Conservation (phyloP, 257 asterid species). For the Euphrasia confusa region DNA sequence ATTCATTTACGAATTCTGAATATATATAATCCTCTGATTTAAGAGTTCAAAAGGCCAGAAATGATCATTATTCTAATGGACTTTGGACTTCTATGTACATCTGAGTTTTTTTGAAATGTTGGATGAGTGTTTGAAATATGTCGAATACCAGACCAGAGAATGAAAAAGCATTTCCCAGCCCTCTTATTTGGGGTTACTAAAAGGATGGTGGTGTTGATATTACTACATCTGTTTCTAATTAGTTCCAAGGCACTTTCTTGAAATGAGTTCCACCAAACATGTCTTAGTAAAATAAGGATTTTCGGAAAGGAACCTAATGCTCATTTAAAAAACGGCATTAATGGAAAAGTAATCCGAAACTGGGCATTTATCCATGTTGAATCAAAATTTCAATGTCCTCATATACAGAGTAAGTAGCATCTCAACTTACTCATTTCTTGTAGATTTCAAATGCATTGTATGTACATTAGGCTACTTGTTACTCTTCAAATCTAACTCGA, state of each 20-base stretch:
- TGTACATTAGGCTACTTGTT: background rate
- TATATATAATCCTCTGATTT: slow-evolving; percentile 12
- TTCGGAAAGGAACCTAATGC: background rate
- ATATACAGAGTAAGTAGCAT: background rate
- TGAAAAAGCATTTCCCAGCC: background rate
- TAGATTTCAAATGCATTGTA: background rate
- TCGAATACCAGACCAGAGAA: background rate
- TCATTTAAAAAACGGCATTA: too few species aligned
- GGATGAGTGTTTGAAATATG: background rate
- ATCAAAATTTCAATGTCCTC: background rate
- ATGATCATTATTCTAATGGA: background rate
- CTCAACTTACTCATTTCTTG: background rate
- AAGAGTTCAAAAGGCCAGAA: slow-evolving; percentile 14
- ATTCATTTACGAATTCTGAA: slow-evolving; percentile 11
- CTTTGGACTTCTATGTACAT: background rate
- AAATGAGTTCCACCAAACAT: background rate
- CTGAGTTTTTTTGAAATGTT: background rate
- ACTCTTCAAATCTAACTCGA: background rate
- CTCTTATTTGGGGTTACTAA: background rate
- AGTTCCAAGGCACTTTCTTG: background rate
- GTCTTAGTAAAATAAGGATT: background rate
- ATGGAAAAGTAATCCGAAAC: too few species aligned
- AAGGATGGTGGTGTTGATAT: background rate
- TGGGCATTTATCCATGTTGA: too few species aligned
- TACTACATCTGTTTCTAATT: background rate